phyloP scores from a whole-genome alignment of 2,329 filamentous ascomycete genomes.

The Helotiales sp. region DNA sequence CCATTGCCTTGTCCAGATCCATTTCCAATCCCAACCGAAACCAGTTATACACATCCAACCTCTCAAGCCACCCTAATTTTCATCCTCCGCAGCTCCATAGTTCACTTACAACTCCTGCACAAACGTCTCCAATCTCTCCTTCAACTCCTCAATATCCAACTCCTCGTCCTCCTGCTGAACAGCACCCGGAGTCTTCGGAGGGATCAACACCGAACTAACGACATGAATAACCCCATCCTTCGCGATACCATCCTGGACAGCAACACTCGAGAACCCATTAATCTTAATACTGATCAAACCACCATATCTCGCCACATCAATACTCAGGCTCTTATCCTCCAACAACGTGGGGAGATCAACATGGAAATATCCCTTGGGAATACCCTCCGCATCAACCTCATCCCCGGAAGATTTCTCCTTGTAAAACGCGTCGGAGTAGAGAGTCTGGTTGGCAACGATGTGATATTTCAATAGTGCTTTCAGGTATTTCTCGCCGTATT shows the following conservation, averaged over 20 bases:
- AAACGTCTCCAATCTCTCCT: slow-evolving; percentile 45
- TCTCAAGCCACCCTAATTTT: not conserved
- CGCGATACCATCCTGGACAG: slow-evolving; percentile 71
- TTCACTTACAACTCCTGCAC: slow-evolving; percentile 31
- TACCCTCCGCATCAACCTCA: slow-evolving; percentile 37
- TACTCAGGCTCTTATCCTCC: slow-evolving; percentile 64
- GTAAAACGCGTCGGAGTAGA: slow-evolving; percentile 87
- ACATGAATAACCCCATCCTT: slow-evolving; percentile 85
- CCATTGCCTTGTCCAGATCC: not conserved
- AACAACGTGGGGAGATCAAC: slow-evolving; percentile 77
- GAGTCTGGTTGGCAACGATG: slow-evolving; percentile 71
- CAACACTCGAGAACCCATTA: slow-evolving; percentile 73
- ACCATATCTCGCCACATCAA: slow-evolving; percentile 74
- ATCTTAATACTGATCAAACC: slow-evolving; percentile 74
- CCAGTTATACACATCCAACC: not conserved
- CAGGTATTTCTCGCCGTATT: slow-evolving; percentile 75
- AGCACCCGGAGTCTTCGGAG: slow-evolving; percentile 57
- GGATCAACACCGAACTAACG: slow-evolving; percentile 73
- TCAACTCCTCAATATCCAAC: slow-evolving; percentile 64
- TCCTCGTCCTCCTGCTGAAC: slow-evolving; percentile 52
- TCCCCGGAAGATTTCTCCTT: slow-evolving; percentile 47
- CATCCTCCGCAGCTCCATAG: not conserved
- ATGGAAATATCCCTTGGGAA: slow-evolving; percentile 52
- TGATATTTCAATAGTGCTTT: slow-evolving; percentile 81
- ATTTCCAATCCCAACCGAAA: not conserved